Evolutionary conservation across 2,329 filamentous ascomycete genomes (phyloP).

Genomic region (Trichoderma guizhouense): DNA sequence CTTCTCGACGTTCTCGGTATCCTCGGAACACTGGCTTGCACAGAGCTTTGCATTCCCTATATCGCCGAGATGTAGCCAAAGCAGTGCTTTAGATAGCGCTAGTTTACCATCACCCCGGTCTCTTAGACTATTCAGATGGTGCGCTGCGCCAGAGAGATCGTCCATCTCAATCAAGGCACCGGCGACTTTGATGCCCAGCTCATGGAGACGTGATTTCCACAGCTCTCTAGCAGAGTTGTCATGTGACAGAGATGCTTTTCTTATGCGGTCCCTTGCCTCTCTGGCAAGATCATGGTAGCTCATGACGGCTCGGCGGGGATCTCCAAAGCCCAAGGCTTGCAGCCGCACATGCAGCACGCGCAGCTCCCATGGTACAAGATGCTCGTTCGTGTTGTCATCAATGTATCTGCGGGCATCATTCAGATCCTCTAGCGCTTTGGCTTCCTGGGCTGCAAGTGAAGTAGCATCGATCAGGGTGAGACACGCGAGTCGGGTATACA

Average conservation of each 20-base stretch:
- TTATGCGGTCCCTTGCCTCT: conserved; percentile 65
- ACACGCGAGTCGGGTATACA: conserved; percentile 79
- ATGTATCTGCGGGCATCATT: conserved; percentile 55
- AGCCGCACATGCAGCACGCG: conserved; percentile 79
- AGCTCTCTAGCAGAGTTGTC: conserved; percentile 55
- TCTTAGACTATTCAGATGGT: conserved; percentile 64
- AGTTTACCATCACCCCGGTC: conserved; percentile 39
- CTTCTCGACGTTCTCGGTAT: conserved; percentile 38
- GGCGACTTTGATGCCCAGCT: conserved; percentile 68
- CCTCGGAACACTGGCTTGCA: conserved; percentile 34
- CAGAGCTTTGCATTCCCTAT: conserved; percentile 61
- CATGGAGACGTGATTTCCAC: conserved; percentile 70
- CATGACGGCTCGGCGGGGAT: conserved; percentile 80
- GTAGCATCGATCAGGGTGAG: conserved; percentile 74
- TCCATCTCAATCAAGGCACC: conserved; percentile 79
- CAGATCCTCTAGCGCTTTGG: conserved; percentile 61
- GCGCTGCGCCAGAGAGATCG: conserved; percentile 73
- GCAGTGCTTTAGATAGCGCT: conserved; percentile 54
- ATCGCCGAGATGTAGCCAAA: conserved; percentile 79
- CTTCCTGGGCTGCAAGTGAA: conserved; percentile 64
- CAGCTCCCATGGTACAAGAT: conserved; percentile 83
- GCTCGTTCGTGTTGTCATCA: conserved; percentile 51
- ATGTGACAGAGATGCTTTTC: conserved; percentile 41
- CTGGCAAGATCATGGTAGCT: conserved; percentile 84
- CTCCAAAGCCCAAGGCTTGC: conserved; percentile 81